phyloP scores from a whole-genome alignment of 2,329 filamentous ascomycete genomes.

The Microcera coccophila region DNA sequence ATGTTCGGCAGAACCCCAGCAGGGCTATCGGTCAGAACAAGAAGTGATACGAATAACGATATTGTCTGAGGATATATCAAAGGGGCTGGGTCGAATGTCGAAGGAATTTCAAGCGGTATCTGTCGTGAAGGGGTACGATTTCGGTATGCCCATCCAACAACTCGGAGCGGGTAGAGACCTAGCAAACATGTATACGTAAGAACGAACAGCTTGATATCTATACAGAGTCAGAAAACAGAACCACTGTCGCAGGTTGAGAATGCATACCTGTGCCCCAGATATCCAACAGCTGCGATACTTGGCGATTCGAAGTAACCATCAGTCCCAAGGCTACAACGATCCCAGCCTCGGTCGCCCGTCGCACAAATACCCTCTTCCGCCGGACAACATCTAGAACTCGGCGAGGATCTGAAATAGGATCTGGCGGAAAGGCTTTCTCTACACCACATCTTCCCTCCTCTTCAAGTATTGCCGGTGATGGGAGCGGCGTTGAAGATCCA shows the following conservation, averaged over 20 bases:
- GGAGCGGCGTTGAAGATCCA: constrained; percentile 51
- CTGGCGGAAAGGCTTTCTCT: constrained; percentile 15
- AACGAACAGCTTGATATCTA: constrained; percentile 43
- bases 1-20: constrained; percentile 71
- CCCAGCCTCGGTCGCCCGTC: constrained; percentile 50
- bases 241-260: neutral
- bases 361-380: constrained; percentile 48
- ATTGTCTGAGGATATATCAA: constrained; percentile 80
- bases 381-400: constrained; percentile 30
- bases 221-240: constrained; percentile 3
- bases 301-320: constrained; percentile 45
- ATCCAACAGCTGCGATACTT: constrained; percentile 43
- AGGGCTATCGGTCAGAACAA: constrained; percentile 61
- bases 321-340: constrained; percentile 48
- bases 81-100: constrained; percentile 84
- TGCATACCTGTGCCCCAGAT: constrained; percentile 49
- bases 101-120: constrained; percentile 55
- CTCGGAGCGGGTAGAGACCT: constrained; percentile 56
- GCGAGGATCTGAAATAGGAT: constrained; percentile 16
- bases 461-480: constrained; percentile 46
- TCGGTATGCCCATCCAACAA: constrained; percentile 48
- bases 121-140: constrained; percentile 35
- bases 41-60: constrained; percentile 71
- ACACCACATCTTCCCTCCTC: constrained; percentile 34
- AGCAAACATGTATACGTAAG: constrained; percentile 40